Evolutionary conservation across 2,329 filamentous ascomycete genomes (phyloP), one percentile per base, ranked within the genome.

Genomic region (Penicillium corylophilum): DNA sequence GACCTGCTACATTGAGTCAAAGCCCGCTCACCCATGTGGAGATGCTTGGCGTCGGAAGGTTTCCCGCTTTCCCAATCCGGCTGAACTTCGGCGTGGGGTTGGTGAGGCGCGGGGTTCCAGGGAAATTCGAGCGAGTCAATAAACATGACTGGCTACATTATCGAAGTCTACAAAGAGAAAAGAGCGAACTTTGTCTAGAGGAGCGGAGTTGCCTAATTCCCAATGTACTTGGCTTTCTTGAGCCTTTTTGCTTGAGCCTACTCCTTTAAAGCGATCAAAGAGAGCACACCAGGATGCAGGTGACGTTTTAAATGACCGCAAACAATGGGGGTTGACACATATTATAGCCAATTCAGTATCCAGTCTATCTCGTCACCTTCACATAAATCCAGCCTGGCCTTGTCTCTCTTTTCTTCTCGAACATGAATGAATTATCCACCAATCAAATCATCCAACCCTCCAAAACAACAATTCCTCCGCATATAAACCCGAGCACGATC

Each of bases 1-100:
- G 15, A 7, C 5, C n/a, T 18, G n/a, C 18, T 35, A 6, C n/a
- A 35, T 4, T 18, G n/a, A 16, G 33, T 35, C 31, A 18, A 35
- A n/a, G n/a, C 7, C n/a, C 29, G n/a, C n/a, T 16, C n/a, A n/a
- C 4, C 33, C 29, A 36, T 44, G 47, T 40, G 46, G 50, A 41
- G 41, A 31, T 43, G 41, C 46, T 53, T 53, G 50, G 50, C 46
- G 28, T 33, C 33, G 43, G 49, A 46, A 33, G 31, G 33, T 33
- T 33, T 33, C 15, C 29, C 29, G 29, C 26, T 28, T 28, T 28
- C 26, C 26, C 26, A 10, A n/a, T 29, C 5, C 29, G 29, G 29
- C 13, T 15, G 29, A 33, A 33, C 12, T 29, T 33, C 29, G 29
- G 29, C 5, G 12, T 18, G 36, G 38, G 18, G 38, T 22, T 23